A percentile compares a stretch with the other conserved stretches of the same genome.
Conservation (phyloP, 257 asterid genomes). For the Rauvolfia tetraphylla region DNA sequence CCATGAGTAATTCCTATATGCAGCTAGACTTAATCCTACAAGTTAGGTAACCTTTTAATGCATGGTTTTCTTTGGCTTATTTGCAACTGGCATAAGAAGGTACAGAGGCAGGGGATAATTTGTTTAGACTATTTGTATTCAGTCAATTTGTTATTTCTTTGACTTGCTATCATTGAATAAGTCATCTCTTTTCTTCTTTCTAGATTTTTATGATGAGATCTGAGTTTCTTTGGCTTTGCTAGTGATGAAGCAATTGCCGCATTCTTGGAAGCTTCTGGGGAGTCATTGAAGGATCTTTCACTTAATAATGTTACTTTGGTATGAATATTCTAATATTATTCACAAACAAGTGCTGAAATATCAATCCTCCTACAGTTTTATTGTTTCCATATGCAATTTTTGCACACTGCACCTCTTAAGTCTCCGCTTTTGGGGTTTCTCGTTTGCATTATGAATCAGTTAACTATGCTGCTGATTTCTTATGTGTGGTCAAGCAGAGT, state of each 20-base stretch:
- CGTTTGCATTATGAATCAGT: not conserved
- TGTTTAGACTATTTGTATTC: not conserved
- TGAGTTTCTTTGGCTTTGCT: constrained; percentile 12
- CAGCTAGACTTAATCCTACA: not conserved
- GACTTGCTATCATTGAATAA: not conserved
- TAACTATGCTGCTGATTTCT: not conserved
- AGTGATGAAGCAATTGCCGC: constrained; percentile 89
- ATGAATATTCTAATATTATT: constrained; percentile 11
- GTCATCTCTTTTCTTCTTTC: not conserved
- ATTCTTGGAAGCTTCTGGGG: constrained; percentile 74
- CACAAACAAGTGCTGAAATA: not conserved
- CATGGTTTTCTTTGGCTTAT: not conserved
- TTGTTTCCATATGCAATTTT: not conserved
- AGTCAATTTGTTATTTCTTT: not conserved
- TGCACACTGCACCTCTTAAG: not conserved
- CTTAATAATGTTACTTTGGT: constrained; percentile 62
- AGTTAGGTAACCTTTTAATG: not conserved
- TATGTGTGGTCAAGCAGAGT: not conserved
- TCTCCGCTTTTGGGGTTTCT: not conserved
- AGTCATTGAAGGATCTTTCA: constrained; percentile 55
- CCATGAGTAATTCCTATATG: no score
- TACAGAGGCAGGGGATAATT: not conserved
- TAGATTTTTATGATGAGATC: not conserved
- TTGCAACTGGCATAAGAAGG: constrained; percentile 1
- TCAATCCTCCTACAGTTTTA: not conserved